Evolutionary conservation across 1,139 yeast genomes (phyloP), one percentile per base, ranked within the genome.

Genomic region (Pichia sp.): DNA sequence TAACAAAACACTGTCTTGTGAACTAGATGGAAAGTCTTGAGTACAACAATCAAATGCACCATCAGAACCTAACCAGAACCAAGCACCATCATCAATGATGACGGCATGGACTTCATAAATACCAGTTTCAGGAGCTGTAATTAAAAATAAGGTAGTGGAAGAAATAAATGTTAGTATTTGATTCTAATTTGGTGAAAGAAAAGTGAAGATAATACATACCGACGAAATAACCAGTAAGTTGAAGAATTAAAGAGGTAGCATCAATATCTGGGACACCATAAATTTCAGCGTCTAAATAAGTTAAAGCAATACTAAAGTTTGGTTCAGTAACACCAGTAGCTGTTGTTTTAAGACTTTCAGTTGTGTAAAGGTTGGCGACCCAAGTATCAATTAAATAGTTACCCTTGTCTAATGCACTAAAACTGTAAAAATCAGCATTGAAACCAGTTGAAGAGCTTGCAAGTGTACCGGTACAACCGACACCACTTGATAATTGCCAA

Each of bases 11-110:
- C 6, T 5, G 14, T 41, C 45, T 22, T 24, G 30, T 12, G 22
- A 36, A n/a, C 7, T 19, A 5, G 19, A 14, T n/a, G n/a, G n/a
- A n/a, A n/a, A n/a, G 28, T 38, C 33, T 30, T 45, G 40, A 18
- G 40, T 39, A 51, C 67, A 63, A 51, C 66, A 62, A n/a, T 42
- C 54, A 40, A 63, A 59, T 2, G 62, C 66, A 40, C 43, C 49
- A 31, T 43, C 45, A 1, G 83, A 75, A 24, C 64, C 66, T 34
- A 62, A 38, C 27, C 50, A 49, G 4, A 61, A 44, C 44, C 50
- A 44, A 4, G 54, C 60, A 14, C 56, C 52, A 52, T 62, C 64
- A 47, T 63, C 65, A 18, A 51, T 12, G 11, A n/a, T 27, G 11
- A 33, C 34, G 12, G 42, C 30, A 8, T 39, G 18, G 27, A 63